phyloP scores from a whole-genome alignment of 306 rosid genomes.

The Rosa persica region DNA sequence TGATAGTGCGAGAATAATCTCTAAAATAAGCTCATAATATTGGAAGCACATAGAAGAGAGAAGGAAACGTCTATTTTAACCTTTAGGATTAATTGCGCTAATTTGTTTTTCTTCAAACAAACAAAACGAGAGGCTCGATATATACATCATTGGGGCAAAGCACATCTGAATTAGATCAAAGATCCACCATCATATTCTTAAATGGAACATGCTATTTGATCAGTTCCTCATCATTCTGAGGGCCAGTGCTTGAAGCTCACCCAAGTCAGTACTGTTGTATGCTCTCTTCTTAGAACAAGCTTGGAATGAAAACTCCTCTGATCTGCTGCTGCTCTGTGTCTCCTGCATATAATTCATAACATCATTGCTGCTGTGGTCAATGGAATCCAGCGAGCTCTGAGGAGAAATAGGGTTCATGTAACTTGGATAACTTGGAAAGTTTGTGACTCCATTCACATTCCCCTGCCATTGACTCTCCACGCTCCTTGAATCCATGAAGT shows the following conservation, averaged over 20 bases:
- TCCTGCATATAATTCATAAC: slow-evolving; percentile 52
- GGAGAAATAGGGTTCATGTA: slow-evolving; percentile 75
- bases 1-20: background rate
- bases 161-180: slow-evolving; percentile 8
- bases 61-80: background rate
- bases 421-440: slow-evolving; percentile 37
- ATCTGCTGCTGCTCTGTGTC: slow-evolving; percentile 41
- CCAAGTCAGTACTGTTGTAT: slow-evolving; percentile 48
- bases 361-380: slow-evolving; percentile 44
- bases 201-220: slow-evolving; percentile 15
- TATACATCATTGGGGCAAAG: slow-evolving; percentile 20
- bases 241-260: slow-evolving; percentile 90
- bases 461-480: slow-evolving; percentile 50
- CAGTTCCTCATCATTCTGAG: slow-evolving; percentile 90
- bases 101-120: background rate
- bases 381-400: slow-evolving; percentile 77
- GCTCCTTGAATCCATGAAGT: slow-evolving; percentile 40
- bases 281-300: slow-evolving; percentile 48
- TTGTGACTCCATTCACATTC: slow-evolving; percentile 33
- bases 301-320: slow-evolving; percentile 41
- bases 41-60: slow-evolving; percentile 6
- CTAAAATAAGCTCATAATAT: background rate
- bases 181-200: slow-evolving; percentile 7
- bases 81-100: background rate
- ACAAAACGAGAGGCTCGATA: background rate